Evolutionary conservation across 169 alveolate species (phyloP).

Genomic region (Miamiensis avidus): DNA sequence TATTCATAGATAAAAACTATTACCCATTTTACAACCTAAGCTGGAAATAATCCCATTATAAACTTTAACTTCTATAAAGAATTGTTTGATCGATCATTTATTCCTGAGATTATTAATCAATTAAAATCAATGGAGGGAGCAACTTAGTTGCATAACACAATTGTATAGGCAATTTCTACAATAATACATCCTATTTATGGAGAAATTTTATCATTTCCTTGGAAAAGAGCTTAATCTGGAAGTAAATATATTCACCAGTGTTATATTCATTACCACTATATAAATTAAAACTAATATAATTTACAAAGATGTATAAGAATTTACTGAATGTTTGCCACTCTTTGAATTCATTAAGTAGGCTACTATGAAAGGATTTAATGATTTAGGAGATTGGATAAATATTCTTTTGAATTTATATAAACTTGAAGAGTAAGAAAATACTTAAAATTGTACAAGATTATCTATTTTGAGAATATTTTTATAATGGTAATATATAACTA

Average conservation of each 20-base stretch:
- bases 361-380: slow-evolving; percentile 31
- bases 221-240: slow-evolving; percentile 68
- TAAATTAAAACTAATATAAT: not conserved
- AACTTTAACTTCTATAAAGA: slow-evolving; percentile 61
- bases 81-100: slow-evolving; percentile 44
- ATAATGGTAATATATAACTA: slow-evolving; percentile 39
- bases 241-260: slow-evolving; percentile 8
- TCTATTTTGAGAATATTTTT: slow-evolving; percentile 74
- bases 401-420: slow-evolving; percentile 39
- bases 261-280: not conserved
- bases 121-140: slow-evolving; percentile 31
- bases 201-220: slow-evolving; percentile 73
- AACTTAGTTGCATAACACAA: slow-evolving; percentile 38
- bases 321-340: slow-evolving; percentile 47
- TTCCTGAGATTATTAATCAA: slow-evolving; percentile 42
- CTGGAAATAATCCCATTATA: slow-evolving; percentile 67
- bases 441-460: slow-evolving; percentile 59
- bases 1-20: slow-evolving; percentile 45
- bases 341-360: slow-evolving; percentile 59
- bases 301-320: slow-evolving; percentile 55
- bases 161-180: slow-evolving; percentile 50
- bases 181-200: slow-evolving; percentile 76
- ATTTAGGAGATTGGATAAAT: slow-evolving; percentile 51
- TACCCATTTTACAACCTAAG: slow-evolving; percentile 65
- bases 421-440: slow-evolving; percentile 52